Evolutionary conservation across 2,329 filamentous ascomycete genomes (phyloP).

Genomic region (Penicillium sp.): DNA sequence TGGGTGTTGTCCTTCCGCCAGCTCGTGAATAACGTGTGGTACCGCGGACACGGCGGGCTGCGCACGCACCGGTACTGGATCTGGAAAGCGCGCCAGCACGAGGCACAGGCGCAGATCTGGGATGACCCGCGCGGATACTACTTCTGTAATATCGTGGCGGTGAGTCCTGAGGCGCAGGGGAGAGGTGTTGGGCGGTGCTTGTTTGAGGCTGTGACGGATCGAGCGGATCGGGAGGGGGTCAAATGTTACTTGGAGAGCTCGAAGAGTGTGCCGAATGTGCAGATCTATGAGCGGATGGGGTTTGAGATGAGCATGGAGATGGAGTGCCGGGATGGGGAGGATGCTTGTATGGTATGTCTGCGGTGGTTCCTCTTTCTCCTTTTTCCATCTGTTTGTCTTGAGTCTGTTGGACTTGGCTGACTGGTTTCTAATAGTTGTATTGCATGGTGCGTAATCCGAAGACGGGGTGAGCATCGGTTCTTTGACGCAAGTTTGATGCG

Average conservation of each 20-base stretch:
- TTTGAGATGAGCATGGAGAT: slow-evolving; percentile 65
- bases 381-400: not conserved
- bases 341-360: slow-evolving; percentile 50
- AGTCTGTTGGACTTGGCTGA: not conserved
- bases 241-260: slow-evolving; percentile 70
- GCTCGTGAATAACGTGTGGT: slow-evolving; percentile 63
- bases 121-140: slow-evolving; percentile 68
- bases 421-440: slow-evolving; percentile 25
- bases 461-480: slow-evolving; percentile 8
- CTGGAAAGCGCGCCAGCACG: slow-evolving; percentile 67
- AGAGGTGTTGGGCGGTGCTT: slow-evolving; percentile 63
- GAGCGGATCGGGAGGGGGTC: slow-evolving; percentile 62
- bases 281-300: slow-evolving; percentile 68
- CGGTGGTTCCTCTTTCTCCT: not conserved
- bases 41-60: slow-evolving; percentile 63
- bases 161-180: slow-evolving; percentile 64
- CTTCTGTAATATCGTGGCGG: slow-evolving; percentile 74
- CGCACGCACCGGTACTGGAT: slow-evolving; percentile 67
- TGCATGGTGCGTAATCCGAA: slow-evolving; percentile 28
- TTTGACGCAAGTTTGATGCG: too few relatives aligned
- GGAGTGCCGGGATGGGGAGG: slow-evolving; percentile 63
- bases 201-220: slow-evolving; percentile 62
- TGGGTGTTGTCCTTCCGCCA: slow-evolving; percentile 65
- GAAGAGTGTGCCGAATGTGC: slow-evolving; percentile 64
- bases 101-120: slow-evolving; percentile 64